These are phyloP conservation scores for Cyphellophora attinorum DNA, from an alignment of 2,329 filamentous ascomycete species.

Conservation along the genomic window DNA sequence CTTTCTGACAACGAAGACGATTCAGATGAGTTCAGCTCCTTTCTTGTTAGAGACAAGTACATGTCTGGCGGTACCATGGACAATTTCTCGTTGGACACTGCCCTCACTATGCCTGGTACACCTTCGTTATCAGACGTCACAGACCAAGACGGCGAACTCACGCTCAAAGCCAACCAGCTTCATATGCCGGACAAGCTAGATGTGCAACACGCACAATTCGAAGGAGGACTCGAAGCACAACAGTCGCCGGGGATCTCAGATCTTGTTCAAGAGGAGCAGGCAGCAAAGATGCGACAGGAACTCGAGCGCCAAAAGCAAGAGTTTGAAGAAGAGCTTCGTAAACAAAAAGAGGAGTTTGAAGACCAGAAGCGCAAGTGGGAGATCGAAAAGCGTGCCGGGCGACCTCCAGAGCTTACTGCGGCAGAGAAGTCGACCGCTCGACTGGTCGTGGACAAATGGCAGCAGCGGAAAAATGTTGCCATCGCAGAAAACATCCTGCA, in stretches of 20 bases:
- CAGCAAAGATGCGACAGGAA: slow-evolving; percentile 66
- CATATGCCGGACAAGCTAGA: slow-evolving; percentile 78
- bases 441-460: slow-evolving; percentile 64
- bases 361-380: slow-evolving; percentile 70
- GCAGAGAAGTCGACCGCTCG: slow-evolving; percentile 63
- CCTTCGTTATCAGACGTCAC: slow-evolving; percentile 51
- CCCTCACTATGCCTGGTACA: slow-evolving; percentile 87
- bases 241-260: slow-evolving; percentile 56
- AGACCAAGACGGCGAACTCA: slow-evolving; percentile 27
- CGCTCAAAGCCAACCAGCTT: slow-evolving; percentile 66
- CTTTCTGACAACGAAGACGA: slow-evolving; percentile 62
- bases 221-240: slow-evolving; percentile 64
- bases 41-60: slow-evolving; percentile 85
- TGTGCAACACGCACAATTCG: slow-evolving; percentile 64
- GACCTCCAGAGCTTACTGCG: slow-evolving; percentile 48
- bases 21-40: slow-evolving; percentile 79
- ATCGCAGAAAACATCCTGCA: slow-evolving; percentile 91
- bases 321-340: slow-evolving; percentile 76
- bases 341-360: slow-evolving; percentile 77
- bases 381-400: slow-evolving; percentile 42
- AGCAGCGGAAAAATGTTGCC: slow-evolving; percentile 72
- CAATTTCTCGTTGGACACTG: slow-evolving; percentile 91
- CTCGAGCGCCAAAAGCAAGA: slow-evolving; percentile 71
- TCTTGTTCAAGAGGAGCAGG: slow-evolving; percentile 74
- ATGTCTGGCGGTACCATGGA: slow-evolving; percentile 90